Evolutionary conservation across 1,139 yeast species (phyloP), one percentile per base, ranked within the genome.

Genomic region (Yamadazyma pseudoaaseri): DNA sequence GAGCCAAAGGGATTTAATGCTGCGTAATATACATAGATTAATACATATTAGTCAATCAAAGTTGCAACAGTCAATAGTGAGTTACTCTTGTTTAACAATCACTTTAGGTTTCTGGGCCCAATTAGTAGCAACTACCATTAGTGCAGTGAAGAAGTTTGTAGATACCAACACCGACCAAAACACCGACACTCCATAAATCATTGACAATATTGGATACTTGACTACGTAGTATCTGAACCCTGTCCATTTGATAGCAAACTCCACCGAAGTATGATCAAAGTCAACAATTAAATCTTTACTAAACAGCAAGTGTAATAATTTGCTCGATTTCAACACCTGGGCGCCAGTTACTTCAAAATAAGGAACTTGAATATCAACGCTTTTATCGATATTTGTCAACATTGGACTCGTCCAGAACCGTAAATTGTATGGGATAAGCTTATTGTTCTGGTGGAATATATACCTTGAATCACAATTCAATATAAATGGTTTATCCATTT

Each of bases 161-260:
- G 44, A 22, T 5, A 68, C 55, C 38, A 76, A 56, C 29, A 64
- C 36, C 11, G 40, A 35, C 81, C 85, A 81, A 43, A 81, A 71
- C 1, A 65, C 20, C 0, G 54, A 37, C 1, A 73, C 71, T 1
- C 86, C 87, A 7, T 73, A 25, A 1, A 73, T n/a, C 37, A 78
- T 68, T 32, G 76, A 67, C 0, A 63, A 35, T 11, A 60, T 49
- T 36, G 71, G 73, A 50, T 78, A 74, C 31, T 70, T 62, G 35
- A 70, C 72, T 51, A 83, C 51, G 39, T 77, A 72, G 52, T 71
- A 79, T 23, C 86, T 58, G 31, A 82, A 52, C 0, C 90, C 90
- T 13, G 56, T 58, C 73, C 81, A 77, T 32, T 70, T 59, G 8
- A 61, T 51, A 14, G 42, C 47, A 27, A 58, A 46, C 21, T 47